These are phyloP conservation scores for Pseudohyphozyma bogoriensis DNA, from an alignment of 768 basidiomycete species.

Conservation along the genomic window DNA sequence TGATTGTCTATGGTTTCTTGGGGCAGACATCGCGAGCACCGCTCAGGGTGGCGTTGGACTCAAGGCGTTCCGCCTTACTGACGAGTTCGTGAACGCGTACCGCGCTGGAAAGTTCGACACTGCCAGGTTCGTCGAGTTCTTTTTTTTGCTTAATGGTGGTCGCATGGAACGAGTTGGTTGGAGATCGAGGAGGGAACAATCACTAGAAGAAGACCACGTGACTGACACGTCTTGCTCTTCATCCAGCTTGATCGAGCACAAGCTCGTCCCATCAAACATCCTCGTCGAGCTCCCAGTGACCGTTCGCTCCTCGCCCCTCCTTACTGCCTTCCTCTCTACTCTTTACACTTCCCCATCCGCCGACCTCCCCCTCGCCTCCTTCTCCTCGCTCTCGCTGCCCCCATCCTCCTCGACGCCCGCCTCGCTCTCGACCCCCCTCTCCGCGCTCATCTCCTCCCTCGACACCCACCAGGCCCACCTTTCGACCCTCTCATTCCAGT, in stretches of 20 bases:
- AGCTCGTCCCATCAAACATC: slow-evolving; percentile 30
- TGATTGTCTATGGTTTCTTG: neutral
- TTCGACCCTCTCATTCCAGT: slow-evolving; percentile 29
- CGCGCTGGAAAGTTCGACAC: slow-evolving; percentile 29
- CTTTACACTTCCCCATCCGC: slow-evolving; percentile 19
- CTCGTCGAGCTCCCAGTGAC: slow-evolving; percentile 32
- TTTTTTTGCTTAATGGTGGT: neutral
- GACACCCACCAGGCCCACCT: slow-evolving; percentile 31
- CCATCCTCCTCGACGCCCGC: slow-evolving; percentile 18
- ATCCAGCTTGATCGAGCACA: slow-evolving; percentile 26
- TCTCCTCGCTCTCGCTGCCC: slow-evolving; percentile 24
- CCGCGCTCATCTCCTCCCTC: slow-evolving; percentile 27
- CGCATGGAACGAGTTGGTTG: neutral
- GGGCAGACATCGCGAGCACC: slow-evolving; percentile 20
- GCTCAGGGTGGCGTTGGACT: slow-evolving; percentile 27
- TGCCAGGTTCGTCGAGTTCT: slow-evolving; percentile 13
- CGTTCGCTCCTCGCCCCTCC: slow-evolving; percentile 30
- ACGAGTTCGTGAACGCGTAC: slow-evolving; percentile 27
- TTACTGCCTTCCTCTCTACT: slow-evolving; percentile 33
- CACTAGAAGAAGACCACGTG: neutral
- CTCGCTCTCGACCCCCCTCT: slow-evolving; percentile 18
- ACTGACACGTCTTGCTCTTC: neutral
- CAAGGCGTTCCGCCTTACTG: slow-evolving; percentile 27
- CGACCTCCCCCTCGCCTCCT: slow-evolving; percentile 6
- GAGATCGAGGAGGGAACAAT: too few species aligned